Percentiles rank a stretch among this genome's conserved stretches.
These are phyloP conservation scores for Penicillium cosmopolitanum DNA, from an alignment of 495 filamentous ascomycete genomes.

Conservation along the genomic window DNA sequence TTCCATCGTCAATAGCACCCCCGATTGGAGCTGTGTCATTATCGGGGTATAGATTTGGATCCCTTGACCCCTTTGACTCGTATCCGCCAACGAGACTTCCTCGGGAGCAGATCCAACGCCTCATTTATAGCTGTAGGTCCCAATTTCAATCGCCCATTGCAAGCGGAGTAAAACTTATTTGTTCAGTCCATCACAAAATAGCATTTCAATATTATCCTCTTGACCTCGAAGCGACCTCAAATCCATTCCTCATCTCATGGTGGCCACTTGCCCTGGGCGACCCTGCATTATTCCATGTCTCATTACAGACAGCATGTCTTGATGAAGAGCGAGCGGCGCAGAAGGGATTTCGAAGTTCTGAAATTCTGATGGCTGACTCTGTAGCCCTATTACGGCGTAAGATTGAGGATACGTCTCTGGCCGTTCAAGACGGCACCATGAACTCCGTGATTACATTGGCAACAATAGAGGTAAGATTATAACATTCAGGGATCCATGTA, in stretches of 20 bases:
- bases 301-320: constrained; percentile 55
- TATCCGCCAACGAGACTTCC: constrained; percentile 54
- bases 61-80: constrained; percentile 55
- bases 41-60: constrained; percentile 26
- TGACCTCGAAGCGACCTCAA: constrained; percentile 49
- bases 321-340: constrained; percentile 53
- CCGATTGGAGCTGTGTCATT: constrained; percentile 12
- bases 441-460: constrained; percentile 58
- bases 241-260: constrained; percentile 58
- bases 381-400: constrained; percentile 50
- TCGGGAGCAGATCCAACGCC: constrained; percentile 46
- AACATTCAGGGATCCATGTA: neutral
- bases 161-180: neutral
- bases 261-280: constrained; percentile 56
- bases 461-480: constrained; percentile 49
- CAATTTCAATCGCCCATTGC: neutral
- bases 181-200: constrained; percentile 53
- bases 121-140: constrained; percentile 53
- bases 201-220: constrained; percentile 59
- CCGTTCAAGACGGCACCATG: constrained; percentile 56
- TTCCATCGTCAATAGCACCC: constrained; percentile 13
- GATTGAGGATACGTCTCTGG: constrained; percentile 43
- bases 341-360: constrained; percentile 50
- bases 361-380: constrained; percentile 56
- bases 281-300: constrained; percentile 57